Base-by-base conservation (phyloP, 1,284 basidiomycete species). In the Naganishia liquefaciens region DNA sequence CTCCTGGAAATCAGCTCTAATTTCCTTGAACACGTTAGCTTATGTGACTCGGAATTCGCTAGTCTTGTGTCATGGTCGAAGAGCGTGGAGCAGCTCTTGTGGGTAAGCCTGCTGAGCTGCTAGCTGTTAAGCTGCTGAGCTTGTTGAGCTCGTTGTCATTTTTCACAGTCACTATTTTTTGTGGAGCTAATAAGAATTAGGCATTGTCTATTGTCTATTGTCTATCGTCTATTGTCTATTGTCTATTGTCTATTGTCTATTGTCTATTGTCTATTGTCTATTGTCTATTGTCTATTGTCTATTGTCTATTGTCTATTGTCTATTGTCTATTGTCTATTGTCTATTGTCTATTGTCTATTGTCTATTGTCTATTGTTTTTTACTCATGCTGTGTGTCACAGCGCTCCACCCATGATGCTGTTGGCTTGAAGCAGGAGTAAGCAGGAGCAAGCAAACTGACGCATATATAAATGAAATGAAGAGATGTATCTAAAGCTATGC, bases 271-370 rank as follows among this genome's bases (percentile, higher is more conserved):
- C 40, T 23, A 28, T 28, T 28, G 40, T 55, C 39, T 21, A 50
- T 50, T 44, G 43, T 27, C 28, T 30, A 50, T 21, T 50, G 23
- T 50, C 46, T 23, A 49, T 49, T 23, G 49, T 50, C 25, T 30
- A 21, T 27, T 28, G 47, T 49, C 47, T 21, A 21, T 50, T 28
- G 49, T 50, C 28, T 15, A 50, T 28, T 27, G 25, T 50, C 25
- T 50, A 50, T 30, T 50, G 23, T 50, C 25, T 50, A 50, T 50
- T 50, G 49, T 50, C 49, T 50, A 50, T 50, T 50, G 46, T 49
- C 46, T 49, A 49, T 49, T 49, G 46, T 49, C 46, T 49, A 49
- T 49, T 49, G 46, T 49, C 46, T 49, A 49, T 49, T 49, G 46
- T 21, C 46, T 49, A 49, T 49, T 49, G 46, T 49, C 46, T 49